Percentiles rank a stretch among this genome's conserved stretches.
phyloP scores from a whole-genome alignment of 441 rosid species.

The Manihot esculenta region DNA sequence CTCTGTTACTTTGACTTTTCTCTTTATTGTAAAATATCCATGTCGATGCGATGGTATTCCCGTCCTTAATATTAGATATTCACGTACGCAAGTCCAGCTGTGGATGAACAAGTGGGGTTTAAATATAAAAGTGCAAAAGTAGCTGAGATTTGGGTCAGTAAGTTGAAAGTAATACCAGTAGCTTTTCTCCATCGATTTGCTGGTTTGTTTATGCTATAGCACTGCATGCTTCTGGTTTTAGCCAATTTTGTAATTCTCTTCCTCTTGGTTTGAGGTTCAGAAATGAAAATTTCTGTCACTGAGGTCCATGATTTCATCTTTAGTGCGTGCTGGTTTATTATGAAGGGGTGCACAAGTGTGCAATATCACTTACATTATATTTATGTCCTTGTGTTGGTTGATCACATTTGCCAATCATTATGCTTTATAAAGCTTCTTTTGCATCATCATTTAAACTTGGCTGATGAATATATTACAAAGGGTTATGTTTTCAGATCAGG shows the following conservation, averaged over 20 bases:
- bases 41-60: background rate
- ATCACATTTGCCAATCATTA: background rate
- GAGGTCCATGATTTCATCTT: background rate
- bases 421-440: constrained; percentile 4
- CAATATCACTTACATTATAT: background rate
- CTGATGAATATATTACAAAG: background rate
- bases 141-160: background rate
- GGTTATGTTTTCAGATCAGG: background rate
- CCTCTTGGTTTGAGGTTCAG: background rate
- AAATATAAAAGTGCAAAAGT: background rate
- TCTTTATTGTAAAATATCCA: background rate
- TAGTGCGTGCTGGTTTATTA: background rate
- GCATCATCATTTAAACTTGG: background rate
- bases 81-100: background rate
- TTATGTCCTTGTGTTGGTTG: background rate
- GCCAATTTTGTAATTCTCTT: no score
- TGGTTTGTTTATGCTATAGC: background rate
- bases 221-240: background rate
- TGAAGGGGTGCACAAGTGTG: background rate
- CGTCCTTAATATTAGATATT: no score
- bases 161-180: background rate
- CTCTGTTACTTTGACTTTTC: background rate
- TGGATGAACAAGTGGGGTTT: background rate
- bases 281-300: background rate
- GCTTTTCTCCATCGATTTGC: background rate